Base-by-base conservation (phyloP, 495 filamentous ascomycete species). In the Xylaria telfairii region DNA sequence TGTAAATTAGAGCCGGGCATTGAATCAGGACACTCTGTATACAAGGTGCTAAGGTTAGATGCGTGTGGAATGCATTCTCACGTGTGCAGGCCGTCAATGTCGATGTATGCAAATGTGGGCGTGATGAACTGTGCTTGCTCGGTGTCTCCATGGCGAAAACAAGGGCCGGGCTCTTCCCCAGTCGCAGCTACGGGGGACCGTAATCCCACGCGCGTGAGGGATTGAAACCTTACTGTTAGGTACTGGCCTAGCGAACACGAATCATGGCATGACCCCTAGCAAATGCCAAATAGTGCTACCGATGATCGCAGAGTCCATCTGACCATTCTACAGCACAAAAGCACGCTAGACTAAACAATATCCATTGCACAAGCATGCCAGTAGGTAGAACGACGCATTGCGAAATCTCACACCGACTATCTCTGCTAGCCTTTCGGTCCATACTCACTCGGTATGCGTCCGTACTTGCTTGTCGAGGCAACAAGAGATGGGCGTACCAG, bases 211-310 rank as follows among this genome's bases (percentile, higher is more conserved):
- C 21, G 42, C 47, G 47, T 26, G 51, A 54, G 54, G 56, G 44
- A 69, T 69, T 44, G 26, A 62, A 39, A 34, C 32, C 46, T 42
- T 41, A 21, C n/a, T n/a, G 12, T 41, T 26, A 64, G 13, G 44
- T 24, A 41, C 39, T 44, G 28, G 19, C 32, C 21, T 42, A 62
- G 56, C 67, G 34, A 64, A 44, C 49, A 70, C 68, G 68, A 70
- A 70, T 70, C 68, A 70, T 70, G 68, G 28, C 68, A 70, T 70
- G 68, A 34, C 59, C 67, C 68, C 26, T 9, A 69, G 44, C 47
- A 41, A 41, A 54, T 49, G 24, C 59, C 44, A 54, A 51, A 63
- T 64, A 56, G 59, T 70, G 59, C 28, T 19, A 61, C 56, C 17
- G 60, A 56, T 64, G 59, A 70, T 70, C 57, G 12, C 17, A 42